Conservation (phyloP, 2,329 filamentous ascomycete genomes). For the Pseudogymnoascus sp. region DNA sequence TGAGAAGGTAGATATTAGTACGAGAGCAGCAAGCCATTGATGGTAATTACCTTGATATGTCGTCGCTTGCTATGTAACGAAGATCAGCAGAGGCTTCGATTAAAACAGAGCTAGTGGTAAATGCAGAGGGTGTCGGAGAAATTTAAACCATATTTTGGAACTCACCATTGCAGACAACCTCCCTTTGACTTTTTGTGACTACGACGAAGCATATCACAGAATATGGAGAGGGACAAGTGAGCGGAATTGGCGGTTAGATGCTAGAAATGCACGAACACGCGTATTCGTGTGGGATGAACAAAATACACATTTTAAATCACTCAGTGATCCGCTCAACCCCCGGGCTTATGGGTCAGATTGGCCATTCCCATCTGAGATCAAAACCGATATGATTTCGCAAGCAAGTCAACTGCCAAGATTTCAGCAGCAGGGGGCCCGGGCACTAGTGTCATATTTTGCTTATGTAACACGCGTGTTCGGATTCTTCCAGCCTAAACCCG, state of each 20-base stretch:
- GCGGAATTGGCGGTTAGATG: neutral
- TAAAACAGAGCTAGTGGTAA: neutral
- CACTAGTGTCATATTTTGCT: neutral
- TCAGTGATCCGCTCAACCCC: neutral
- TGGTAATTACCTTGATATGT: constrained; percentile 25
- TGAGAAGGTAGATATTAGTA: constrained; percentile 6
- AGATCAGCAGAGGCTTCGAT: constrained; percentile 1
- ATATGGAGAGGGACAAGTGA: neutral
- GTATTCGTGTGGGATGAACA: neutral
- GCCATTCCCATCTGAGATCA: neutral
- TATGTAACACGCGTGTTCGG: constrained; percentile 1
- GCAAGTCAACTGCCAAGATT: neutral
- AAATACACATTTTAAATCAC: neutral
- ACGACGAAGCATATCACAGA: constrained; percentile 18
- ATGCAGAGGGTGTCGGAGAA: neutral
- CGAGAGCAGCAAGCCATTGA: neutral
- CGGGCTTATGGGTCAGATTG: neutral
- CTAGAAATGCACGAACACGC: neutral
- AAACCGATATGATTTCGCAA: neutral
- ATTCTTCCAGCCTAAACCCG: neutral
- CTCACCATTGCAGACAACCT: constrained; percentile 26
- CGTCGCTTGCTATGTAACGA: constrained; percentile 22
- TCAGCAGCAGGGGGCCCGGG: neutral
- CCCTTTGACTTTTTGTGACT: constrained; percentile 28
- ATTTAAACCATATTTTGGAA: neutral